A percentile compares a stretch with the other conserved stretches of the same genome.
Conservation (phyloP, 1,284 basidiomycete genomes). For the Irpex lacteus region DNA sequence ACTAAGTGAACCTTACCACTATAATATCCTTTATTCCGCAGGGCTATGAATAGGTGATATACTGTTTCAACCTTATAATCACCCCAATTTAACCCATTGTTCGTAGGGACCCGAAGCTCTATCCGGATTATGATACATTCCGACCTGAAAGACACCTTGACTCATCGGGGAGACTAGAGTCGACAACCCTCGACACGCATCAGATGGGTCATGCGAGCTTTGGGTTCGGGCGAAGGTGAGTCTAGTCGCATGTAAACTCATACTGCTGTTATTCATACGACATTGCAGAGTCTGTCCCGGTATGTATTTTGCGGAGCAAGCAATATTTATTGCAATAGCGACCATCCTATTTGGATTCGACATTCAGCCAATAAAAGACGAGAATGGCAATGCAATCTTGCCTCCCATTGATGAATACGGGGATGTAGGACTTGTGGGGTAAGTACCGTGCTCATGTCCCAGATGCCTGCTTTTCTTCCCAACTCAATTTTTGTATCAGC, state of each 20-base stretch:
- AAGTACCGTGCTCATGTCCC: background rate
- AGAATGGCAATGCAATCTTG: background rate
- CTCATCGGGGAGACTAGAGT: background rate
- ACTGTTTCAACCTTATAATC: background rate
- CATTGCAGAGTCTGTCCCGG: background rate
- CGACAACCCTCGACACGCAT: background rate
- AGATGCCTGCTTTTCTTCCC: too few species aligned
- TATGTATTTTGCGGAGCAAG: background rate
- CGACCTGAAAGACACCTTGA: background rate
- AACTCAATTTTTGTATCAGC: too few species aligned
- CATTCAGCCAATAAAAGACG: background rate
- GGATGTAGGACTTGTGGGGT: background rate
- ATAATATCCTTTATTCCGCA: background rate
- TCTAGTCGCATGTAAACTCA: background rate
- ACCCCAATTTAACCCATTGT: background rate
- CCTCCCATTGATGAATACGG: background rate
- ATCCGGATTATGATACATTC: background rate
- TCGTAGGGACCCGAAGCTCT: background rate
- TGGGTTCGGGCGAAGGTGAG: background rate
- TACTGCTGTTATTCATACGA: background rate
- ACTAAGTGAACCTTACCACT: background rate
- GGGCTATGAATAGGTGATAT: background rate
- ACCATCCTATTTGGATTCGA: background rate
- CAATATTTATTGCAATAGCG: background rate
- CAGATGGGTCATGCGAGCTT: background rate